phyloP scores from a whole-genome alignment of 2,329 filamentous ascomycete species.

The Ophiostoma ulmi region DNA sequence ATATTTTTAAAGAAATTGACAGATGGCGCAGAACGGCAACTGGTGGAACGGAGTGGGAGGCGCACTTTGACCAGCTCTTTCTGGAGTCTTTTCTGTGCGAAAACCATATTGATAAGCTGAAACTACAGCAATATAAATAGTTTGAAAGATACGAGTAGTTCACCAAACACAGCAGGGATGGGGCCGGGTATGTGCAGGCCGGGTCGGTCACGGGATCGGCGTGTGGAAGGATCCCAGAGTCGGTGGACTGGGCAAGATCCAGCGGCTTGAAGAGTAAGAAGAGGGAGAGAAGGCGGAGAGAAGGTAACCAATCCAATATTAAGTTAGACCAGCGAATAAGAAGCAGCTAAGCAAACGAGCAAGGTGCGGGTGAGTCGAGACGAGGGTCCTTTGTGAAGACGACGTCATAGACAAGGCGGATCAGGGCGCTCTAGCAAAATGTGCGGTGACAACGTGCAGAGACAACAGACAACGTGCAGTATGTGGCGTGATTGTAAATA shows the following conservation, averaged over 20 bases:
- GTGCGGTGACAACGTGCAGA: background rate
- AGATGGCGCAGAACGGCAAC: background rate
- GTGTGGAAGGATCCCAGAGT: background rate
- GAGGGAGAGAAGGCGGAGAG: background rate
- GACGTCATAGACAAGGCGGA: slow-evolving; percentile 5
- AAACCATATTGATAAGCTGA: slow-evolving; percentile 30
- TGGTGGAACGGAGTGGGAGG: background rate
- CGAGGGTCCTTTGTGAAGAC: background rate
- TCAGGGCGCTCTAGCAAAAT: background rate
- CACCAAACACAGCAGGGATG: background rate
- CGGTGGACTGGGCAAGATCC: background rate
- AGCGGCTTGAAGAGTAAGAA: background rate
- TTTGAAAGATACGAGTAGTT: background rate
- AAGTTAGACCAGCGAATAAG: background rate
- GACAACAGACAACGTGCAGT: background rate
- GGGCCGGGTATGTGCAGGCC: background rate
- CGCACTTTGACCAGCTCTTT: slow-evolving; percentile 57
- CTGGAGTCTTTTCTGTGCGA: slow-evolving; percentile 48
- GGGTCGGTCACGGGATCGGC: slow-evolving; percentile 8
- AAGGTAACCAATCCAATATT: background rate
- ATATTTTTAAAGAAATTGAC: background rate
- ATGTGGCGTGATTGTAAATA: background rate
- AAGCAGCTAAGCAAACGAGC: background rate
- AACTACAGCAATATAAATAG: background rate
- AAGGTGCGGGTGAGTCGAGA: background rate